Evolutionary conservation across 768 basidiomycete species (phyloP).

Genomic region (Daedaleopsis nitida): DNA sequence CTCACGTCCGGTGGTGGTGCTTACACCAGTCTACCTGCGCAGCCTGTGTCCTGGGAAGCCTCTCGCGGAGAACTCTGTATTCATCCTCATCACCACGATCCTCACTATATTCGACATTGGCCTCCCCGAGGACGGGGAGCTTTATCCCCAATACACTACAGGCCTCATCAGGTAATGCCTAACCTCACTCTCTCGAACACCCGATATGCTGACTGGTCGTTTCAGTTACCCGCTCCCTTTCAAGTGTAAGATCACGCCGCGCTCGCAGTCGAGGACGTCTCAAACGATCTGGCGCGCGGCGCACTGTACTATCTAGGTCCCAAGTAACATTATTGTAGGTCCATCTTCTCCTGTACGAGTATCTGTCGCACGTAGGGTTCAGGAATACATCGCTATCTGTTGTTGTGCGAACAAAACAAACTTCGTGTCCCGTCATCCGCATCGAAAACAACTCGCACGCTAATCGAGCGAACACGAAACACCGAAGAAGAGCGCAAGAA

Average conservation of each 20-base stretch:
- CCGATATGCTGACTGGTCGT: no score
- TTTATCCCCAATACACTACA: constrained; percentile 4
- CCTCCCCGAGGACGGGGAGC: not conserved
- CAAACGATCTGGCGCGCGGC: not conserved
- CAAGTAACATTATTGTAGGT: not conserved
- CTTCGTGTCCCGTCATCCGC: no score
- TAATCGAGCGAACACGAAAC: no score
- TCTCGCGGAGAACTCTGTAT: constrained; percentile 18
- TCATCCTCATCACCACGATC: constrained; percentile 18
- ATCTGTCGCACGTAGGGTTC: not conserved
- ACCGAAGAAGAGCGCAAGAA: no score
- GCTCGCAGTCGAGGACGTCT: constrained; percentile 2
- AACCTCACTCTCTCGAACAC: not conserved
- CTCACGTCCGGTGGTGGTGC: not conserved
- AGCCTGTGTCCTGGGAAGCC: constrained; percentile 19
- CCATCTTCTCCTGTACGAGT: not conserved
- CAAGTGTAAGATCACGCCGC: constrained; percentile 12
- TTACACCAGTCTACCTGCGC: not conserved
- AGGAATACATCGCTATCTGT: not conserved
- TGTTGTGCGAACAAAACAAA: no score
- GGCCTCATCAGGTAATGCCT: constrained; percentile 10
- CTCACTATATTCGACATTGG: constrained; percentile 15
- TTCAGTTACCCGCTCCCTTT: constrained; percentile 10
- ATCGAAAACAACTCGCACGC: no score
- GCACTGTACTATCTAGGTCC: not conserved